A percentile compares a stretch with the other conserved stretches of the same genome.
Evolutionary conservation across 148 eudicot species (phyloP).

Genomic region (Tetragonia tetragonoides): DNA sequence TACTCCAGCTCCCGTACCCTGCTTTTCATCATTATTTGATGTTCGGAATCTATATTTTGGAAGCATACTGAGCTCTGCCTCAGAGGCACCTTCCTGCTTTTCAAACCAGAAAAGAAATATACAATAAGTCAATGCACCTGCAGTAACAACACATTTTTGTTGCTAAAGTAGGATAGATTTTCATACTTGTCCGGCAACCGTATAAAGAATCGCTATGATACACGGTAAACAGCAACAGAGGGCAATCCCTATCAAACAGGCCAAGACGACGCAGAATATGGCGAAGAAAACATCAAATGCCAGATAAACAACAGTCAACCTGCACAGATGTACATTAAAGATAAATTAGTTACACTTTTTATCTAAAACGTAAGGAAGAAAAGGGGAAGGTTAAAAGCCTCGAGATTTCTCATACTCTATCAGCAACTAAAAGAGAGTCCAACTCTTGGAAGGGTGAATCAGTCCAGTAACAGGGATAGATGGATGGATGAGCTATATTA

Average conservation of each 20-base stretch:
- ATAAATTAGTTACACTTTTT: constrained; percentile 7
- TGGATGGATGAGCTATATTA: too few relatives aligned
- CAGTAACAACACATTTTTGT: background rate
- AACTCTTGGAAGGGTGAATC: too few relatives aligned
- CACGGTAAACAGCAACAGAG: constrained; percentile 98
- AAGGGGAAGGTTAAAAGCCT: too few relatives aligned
- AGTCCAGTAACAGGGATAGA: too few relatives aligned
- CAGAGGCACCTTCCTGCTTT: constrained; percentile 96
- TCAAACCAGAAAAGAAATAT: constrained; percentile 12
- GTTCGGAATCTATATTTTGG: constrained; percentile 66
- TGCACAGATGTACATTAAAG: constrained; percentile 34
- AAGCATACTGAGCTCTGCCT: constrained; percentile 75
- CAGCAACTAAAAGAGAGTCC: too few relatives aligned
- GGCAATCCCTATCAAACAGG: constrained; percentile 88
- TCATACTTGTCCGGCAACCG: constrained; percentile 89
- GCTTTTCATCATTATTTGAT: constrained; percentile 49
- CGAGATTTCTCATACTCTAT: too few relatives aligned
- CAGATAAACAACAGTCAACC: constrained; percentile 90
- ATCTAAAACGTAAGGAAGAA: too few relatives aligned
- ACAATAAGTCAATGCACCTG: constrained; percentile 3
- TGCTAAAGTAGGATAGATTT: background rate
- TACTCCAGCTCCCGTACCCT: constrained; percentile 62
- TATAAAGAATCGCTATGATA: constrained; percentile 90
- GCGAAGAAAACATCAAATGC: constrained; percentile 98
- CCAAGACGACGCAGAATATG: constrained; percentile 86